These are phyloP conservation scores for Lasiodiplodia hormozganensis DNA, from an alignment of 2,329 filamentous ascomycete species.

Conservation along the genomic window DNA sequence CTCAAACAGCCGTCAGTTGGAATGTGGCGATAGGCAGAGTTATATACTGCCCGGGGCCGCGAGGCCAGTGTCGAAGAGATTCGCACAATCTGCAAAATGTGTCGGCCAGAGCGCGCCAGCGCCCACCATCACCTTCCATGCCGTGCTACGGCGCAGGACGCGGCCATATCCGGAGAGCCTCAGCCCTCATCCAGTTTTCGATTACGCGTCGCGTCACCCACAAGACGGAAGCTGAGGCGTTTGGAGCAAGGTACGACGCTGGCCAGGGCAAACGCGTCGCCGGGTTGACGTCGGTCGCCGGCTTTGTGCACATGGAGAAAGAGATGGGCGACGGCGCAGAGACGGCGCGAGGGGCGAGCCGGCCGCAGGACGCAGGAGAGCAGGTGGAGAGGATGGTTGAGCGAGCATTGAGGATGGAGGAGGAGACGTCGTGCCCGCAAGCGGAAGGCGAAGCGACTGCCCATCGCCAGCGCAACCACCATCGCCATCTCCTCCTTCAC, in stretches of 20 bases:
- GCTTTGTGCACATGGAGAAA: conserved; percentile 1
- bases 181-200: background rate
- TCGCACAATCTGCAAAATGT: background rate
- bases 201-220: conserved; percentile 1
- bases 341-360: background rate
- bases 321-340: background rate
- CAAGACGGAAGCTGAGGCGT: background rate
- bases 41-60: conserved; percentile 6
- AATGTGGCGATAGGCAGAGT: background rate
- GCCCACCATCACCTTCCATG: background rate
- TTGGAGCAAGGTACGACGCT: background rate
- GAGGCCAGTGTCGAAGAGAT: background rate
- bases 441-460: conserved; percentile 1
- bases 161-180: background rate
- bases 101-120: background rate
- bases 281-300: background rate
- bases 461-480: background rate
- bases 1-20: background rate
- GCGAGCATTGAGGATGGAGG: background rate
- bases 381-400: background rate
- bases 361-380: background rate
- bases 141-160: background rate
- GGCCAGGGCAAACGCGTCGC: conserved; percentile 21
- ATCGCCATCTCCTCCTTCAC: background rate
- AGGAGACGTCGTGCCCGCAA: background rate